A percentile compares a stretch with the other conserved stretches of the same genome.
Evolutionary conservation across 2,329 filamentous ascomycete species (phyloP).

Genomic region (Epichloe coenophiala): DNA sequence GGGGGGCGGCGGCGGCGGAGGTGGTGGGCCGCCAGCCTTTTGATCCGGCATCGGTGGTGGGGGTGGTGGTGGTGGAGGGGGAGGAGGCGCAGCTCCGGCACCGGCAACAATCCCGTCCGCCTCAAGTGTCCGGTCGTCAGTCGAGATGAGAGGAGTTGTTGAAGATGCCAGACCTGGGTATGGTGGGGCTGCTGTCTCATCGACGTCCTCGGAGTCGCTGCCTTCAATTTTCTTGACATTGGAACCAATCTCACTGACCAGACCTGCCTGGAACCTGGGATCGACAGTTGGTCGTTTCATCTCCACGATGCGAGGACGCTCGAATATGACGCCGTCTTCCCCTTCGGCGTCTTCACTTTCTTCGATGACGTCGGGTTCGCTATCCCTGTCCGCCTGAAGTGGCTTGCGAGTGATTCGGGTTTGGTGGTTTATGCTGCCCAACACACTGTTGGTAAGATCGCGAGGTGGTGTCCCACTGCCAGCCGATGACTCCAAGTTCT

Average conservation of each 20-base stretch:
- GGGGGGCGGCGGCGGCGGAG: not conserved
- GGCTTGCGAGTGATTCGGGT: constrained; percentile 44
- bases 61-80: constrained; percentile 25
- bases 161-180: constrained; percentile 62
- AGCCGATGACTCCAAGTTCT: constrained; percentile 31
- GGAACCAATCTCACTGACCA: constrained; percentile 55
- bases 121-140: constrained; percentile 44
- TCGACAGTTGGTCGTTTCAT: constrained; percentile 57
- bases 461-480: constrained; percentile 38
- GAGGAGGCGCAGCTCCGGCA: constrained; percentile 16
- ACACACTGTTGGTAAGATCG: constrained; percentile 57
- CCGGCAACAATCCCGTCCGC: constrained; percentile 36
- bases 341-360: constrained; percentile 37
- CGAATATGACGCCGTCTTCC: constrained; percentile 51
- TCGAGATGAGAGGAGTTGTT: constrained; percentile 52
- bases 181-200: constrained; percentile 56
- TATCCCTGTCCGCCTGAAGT: constrained; percentile 19
- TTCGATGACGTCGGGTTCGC: constrained; percentile 27
- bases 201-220: constrained; percentile 58
- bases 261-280: constrained; percentile 53
- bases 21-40: not conserved
- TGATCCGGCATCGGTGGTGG: constrained; percentile 31
- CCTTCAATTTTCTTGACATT: constrained; percentile 63
- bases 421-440: constrained; percentile 56
- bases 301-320: constrained; percentile 68